These are phyloP conservation scores for Pythium aristosporum DNA, from an alignment of 352 stramenopile genomes.

Conservation along the genomic window DNA sequence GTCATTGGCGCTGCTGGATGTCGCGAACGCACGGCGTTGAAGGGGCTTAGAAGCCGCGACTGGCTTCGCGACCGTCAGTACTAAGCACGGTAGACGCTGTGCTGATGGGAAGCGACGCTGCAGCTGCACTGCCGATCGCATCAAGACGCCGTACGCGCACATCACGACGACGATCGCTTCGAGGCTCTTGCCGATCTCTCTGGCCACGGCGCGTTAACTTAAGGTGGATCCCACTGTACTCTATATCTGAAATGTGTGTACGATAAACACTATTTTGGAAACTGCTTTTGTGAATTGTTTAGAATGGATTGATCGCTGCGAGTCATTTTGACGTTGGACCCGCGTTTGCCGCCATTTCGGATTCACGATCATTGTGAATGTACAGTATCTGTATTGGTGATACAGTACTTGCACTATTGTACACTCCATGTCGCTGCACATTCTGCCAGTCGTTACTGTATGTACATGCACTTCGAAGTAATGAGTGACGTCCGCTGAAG, in stretches of 20 bases:
- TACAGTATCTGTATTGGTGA: too few species aligned
- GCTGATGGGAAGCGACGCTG: background rate
- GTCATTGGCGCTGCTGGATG: constrained; percentile 1
- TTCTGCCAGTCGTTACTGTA: too few species aligned
- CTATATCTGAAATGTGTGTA: background rate
- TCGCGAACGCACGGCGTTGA: constrained; percentile 20
- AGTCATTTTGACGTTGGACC: too few species aligned
- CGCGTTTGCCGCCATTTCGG: too few species aligned
- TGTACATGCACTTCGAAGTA: too few species aligned
- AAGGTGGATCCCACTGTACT: constrained; percentile 1
- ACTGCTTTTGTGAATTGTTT: too few species aligned
- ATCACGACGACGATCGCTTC: constrained; percentile 2
- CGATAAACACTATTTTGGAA: too few species aligned
- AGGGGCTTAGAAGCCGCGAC: background rate
- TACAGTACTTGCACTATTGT: too few species aligned
- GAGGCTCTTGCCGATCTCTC: background rate
- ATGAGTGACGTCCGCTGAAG: too few species aligned
- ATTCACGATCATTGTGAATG: too few species aligned
- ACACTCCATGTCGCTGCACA: too few species aligned
- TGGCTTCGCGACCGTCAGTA: background rate
- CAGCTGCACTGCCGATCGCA: background rate
- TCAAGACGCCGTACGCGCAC: background rate
- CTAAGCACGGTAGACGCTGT: background rate
- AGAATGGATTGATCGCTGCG: too few species aligned
- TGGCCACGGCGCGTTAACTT: constrained; percentile 22